Conservation (phyloP, 192 early-diverging fungal genomes). For the Coemansia sp. region DNA sequence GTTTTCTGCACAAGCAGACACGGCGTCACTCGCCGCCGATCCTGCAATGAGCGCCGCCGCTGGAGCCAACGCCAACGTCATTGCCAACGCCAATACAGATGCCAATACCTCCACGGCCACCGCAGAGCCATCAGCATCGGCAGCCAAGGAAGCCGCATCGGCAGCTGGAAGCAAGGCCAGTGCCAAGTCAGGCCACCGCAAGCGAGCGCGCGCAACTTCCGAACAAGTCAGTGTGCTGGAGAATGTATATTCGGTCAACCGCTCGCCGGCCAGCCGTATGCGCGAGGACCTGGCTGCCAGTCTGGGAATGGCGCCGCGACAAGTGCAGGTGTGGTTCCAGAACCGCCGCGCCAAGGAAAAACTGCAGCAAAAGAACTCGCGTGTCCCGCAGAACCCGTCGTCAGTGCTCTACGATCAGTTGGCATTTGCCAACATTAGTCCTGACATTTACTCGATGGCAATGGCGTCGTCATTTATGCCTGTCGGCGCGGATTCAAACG, state of each 20-base stretch:
- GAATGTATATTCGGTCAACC: conserved; percentile 64
- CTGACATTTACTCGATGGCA: conserved; percentile 38
- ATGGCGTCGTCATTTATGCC: conserved; percentile 30
- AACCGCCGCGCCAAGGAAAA: conserved; percentile 83
- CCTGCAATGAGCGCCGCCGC: neutral
- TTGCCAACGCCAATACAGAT: neutral
- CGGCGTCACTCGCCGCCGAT: conserved; percentile 2
- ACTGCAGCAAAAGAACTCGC: conserved; percentile 45
- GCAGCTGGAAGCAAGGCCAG: conserved; percentile 7
- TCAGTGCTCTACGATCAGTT: conserved; percentile 27
- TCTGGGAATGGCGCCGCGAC: conserved; percentile 67
- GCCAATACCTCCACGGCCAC: neutral
- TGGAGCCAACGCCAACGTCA: conserved; percentile 1
- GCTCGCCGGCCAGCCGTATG: conserved; percentile 63
- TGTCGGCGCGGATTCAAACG: neutral
- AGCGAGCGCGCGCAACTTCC: conserved; percentile 67
- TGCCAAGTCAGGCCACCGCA: conserved; percentile 38
- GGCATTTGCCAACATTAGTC: conserved; percentile 15
- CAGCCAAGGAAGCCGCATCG: neutral
- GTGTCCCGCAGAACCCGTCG: conserved; percentile 24
- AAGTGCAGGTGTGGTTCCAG: conserved; percentile 85
- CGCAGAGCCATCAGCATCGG: neutral
- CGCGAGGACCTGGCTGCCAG: conserved; percentile 62
- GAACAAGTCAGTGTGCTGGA: conserved; percentile 69
- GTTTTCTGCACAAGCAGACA: conserved; percentile 11